Conservation (phyloP, 2,329 filamentous ascomycete genomes). For the Cladophialophora bantiana region DNA sequence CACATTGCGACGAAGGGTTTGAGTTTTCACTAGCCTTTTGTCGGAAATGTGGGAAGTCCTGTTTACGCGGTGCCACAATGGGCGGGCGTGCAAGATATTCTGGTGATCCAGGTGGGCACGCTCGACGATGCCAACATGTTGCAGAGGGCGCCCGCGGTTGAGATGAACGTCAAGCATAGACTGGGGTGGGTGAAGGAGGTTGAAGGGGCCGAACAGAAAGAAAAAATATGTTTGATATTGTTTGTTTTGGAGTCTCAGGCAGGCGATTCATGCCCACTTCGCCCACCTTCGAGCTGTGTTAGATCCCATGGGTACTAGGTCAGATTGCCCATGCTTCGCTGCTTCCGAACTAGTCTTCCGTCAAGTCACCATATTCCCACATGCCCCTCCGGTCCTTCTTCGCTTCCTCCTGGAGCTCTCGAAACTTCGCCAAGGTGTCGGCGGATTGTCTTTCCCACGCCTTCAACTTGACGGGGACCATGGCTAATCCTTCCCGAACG, state of each 20-base stretch:
- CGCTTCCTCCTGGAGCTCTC: slow-evolving; percentile 76
- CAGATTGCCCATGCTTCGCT: not conserved
- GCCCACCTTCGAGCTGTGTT: not conserved
- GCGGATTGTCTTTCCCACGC: slow-evolving; percentile 83
- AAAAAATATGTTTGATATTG: slow-evolving; percentile 2
- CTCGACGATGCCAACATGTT: slow-evolving; percentile 8
- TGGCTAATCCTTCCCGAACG: slow-evolving; percentile 80
- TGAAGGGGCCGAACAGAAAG: slow-evolving; percentile 12
- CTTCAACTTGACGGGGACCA: slow-evolving; percentile 92
- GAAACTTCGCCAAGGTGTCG: slow-evolving; percentile 74
- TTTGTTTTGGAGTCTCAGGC: not conserved
- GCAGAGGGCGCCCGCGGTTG: not conserved
- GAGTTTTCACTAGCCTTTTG: slow-evolving; percentile 17
- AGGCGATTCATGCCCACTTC: not conserved
- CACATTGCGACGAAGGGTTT: slow-evolving; percentile 12
- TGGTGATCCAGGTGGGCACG: slow-evolving; percentile 8
- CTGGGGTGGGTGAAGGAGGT: slow-evolving; percentile 7
- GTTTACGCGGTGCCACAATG: slow-evolving; percentile 10
- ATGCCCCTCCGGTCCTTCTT: slow-evolving; percentile 83
- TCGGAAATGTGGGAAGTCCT: slow-evolving; percentile 7
- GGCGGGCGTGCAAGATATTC: not conserved
- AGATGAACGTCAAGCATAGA: slow-evolving; percentile 9
- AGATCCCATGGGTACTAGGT: not conserved
- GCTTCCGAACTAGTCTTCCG: slow-evolving; percentile 71
- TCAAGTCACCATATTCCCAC: slow-evolving; percentile 98